phyloP scores from a whole-genome alignment of 176 grass and related monocot genomes.

The Triticum urartu region DNA sequence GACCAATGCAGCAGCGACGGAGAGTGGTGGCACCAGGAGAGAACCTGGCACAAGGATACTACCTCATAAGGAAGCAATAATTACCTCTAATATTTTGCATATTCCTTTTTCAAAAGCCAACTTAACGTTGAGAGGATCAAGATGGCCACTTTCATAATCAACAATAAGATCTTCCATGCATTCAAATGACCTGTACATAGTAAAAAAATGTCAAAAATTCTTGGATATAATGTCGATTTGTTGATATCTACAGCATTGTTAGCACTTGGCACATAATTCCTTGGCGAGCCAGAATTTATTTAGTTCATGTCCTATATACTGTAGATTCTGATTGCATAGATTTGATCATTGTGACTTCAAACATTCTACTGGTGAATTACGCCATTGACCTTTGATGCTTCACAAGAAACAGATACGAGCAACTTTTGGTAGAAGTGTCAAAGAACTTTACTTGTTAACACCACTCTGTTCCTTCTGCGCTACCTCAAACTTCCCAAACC shows the following conservation, averaged over 20 bases:
- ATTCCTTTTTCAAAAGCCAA: slow-evolving; percentile 48
- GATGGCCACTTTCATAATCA: slow-evolving; percentile 49
- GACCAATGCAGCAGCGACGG: no score
- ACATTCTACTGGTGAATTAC: background rate
- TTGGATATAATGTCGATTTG: background rate
- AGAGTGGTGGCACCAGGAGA: no score
- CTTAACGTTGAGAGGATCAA: slow-evolving; percentile 57
- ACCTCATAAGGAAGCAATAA: background rate
- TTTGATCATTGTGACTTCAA: background rate
- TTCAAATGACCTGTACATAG: slow-evolving; percentile 32
- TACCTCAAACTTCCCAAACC: slow-evolving; percentile 56
- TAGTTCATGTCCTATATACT: background rate
- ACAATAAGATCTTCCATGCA: slow-evolving; percentile 53
- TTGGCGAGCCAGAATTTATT: background rate
- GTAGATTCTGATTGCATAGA: background rate
- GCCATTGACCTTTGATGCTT: background rate
- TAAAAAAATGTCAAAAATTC: background rate
- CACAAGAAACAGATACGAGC: background rate
- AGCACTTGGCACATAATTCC: background rate
- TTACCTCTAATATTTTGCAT: slow-evolving; percentile 28
- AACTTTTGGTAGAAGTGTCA: background rate
- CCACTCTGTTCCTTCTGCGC: slow-evolving; percentile 11
- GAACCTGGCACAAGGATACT: background rate
- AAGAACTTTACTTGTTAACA: background rate
- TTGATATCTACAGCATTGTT: background rate